Evolutionary conservation across 306 rosid genomes (phyloP), one percentile per base, ranked within the genome.

Genomic region (Prunus dulcis): DNA sequence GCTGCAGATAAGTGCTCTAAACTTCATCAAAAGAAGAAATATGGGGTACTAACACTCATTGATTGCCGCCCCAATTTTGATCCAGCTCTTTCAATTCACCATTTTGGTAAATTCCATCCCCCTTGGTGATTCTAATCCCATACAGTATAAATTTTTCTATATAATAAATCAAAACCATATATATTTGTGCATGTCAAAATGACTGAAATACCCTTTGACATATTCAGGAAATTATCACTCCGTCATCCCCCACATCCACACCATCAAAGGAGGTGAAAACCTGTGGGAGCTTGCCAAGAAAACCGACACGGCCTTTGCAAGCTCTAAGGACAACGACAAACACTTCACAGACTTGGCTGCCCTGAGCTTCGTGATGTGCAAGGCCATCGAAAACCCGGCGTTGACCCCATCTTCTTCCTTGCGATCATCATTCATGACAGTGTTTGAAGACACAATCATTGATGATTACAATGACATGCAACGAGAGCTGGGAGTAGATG

Each of bases 291-390:
- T 91, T 3, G 91, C 93, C 28, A 69, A 85, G 74, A 84, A 53
- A 67, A 61, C 75, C 1, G 81, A 86, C 12, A 77, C 61, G 41
- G 78, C 85, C 4, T 79, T 91, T n/a, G 79, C 76, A 12, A 74
- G 55, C 50, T 85, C 89, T 0, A 89, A 87, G 82, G 84, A 75
- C 6, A 4, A 22, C 56, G 74, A 82, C 78, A 88, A 82, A 57
- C 93, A 91, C 61, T 87, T 87, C 12, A 58, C 86, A 3, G 93
- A 91, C 83, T 87, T 91, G 93, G 85, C 89, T 2, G 91, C 87
- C 74, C 62, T 88, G 13, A 87, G 79, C 82, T 86, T 85, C 25
- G 82, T 91, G 20, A 73, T 88, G 91, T 70, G 91, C 74, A 86
- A 76, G 79, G 90, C 88, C 2, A 72, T 91, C 11, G 89, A 89